Evolutionary conservation across 352 stramenopile species (phyloP).

Genomic region (Saprolegnia diclina): DNA sequence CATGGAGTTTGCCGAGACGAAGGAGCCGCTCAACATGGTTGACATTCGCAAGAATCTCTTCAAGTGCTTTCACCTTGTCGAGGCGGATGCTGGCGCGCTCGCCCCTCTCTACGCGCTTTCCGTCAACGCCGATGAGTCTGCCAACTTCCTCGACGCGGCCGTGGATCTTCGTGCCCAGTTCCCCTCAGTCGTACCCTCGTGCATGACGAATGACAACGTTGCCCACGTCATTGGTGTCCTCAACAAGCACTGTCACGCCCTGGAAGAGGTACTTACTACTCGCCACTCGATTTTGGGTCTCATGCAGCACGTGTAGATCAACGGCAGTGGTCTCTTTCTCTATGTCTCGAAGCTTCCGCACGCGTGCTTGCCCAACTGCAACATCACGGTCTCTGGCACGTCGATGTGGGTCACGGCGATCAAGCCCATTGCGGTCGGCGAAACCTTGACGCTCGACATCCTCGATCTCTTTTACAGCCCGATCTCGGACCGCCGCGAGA

Average conservation of each 20-base stretch:
- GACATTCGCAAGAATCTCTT: slow-evolving; percentile 22
- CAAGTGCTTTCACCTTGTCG: slow-evolving; percentile 15
- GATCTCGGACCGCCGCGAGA: slow-evolving; percentile 49
- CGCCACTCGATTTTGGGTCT: neutral
- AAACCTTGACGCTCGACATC: slow-evolving; percentile 71
- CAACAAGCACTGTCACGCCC: slow-evolving; percentile 73
- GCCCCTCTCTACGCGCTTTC: neutral
- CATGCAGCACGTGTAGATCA: slow-evolving; percentile 30
- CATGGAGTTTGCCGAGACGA: slow-evolving; percentile 7
- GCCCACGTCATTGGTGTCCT: slow-evolving; percentile 62
- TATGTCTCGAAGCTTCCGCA: slow-evolving; percentile 70
- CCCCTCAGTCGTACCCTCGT: slow-evolving; percentile 47
- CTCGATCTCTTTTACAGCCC: slow-evolving; percentile 78
- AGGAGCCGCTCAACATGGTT: neutral
- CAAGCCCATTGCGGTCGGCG: slow-evolving; percentile 46
- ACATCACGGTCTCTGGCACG: slow-evolving; percentile 63
- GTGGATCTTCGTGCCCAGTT: slow-evolving; percentile 39
- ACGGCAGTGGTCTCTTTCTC: slow-evolving; percentile 63
- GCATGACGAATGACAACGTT: slow-evolving; percentile 54
- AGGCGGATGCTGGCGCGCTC: neutral
- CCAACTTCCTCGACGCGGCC: slow-evolving; percentile 41
- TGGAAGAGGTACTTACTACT: slow-evolving; percentile 40
- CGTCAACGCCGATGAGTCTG: slow-evolving; percentile 29
- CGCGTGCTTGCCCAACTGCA: slow-evolving; percentile 65
- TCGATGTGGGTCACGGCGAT: slow-evolving; percentile 73